phyloP scores from a whole-genome alignment of 495 filamentous ascomycete species.

The Aspergillus cristatus region DNA sequence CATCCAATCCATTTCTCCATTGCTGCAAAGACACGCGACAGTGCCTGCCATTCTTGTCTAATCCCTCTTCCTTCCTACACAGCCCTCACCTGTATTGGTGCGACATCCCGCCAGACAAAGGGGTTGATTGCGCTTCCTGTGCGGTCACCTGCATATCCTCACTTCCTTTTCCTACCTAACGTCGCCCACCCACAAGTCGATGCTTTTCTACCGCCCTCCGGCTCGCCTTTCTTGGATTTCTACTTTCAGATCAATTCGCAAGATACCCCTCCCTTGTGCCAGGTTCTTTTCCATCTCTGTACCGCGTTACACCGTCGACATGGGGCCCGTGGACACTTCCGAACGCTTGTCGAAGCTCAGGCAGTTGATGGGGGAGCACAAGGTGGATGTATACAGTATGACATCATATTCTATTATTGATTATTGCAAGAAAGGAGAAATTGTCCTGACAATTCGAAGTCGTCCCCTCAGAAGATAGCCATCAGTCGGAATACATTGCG shows the following conservation, averaged over 20 bases:
- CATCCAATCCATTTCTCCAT: too few relatives aligned
- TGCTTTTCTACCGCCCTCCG: slow-evolving; percentile 30
- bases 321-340: slow-evolving; percentile 79
- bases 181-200: slow-evolving; percentile 17
- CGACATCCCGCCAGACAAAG: slow-evolving; percentile 1
- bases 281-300: slow-evolving; percentile 31
- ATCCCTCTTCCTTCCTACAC: too few relatives aligned
- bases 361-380: slow-evolving; percentile 77
- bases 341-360: slow-evolving; percentile 67
- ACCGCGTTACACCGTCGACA: slow-evolving; percentile 44
- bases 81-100: slow-evolving; percentile 4
- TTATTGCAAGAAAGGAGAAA: too few relatives aligned
- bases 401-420: slow-evolving; percentile 7
- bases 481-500: slow-evolving; percentile 97
- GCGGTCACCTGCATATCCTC: slow-evolving; percentile 13
- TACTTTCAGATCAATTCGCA: slow-evolving; percentile 24
- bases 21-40: too few relatives aligned
- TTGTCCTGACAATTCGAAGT: slow-evolving; percentile 46
- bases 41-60: too few relatives aligned
- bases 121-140: slow-evolving; percentile 5
- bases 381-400: slow-evolving; percentile 92
- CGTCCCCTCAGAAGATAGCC: slow-evolving; percentile 93
- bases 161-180: slow-evolving; percentile 3
- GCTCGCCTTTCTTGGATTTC: slow-evolving; percentile 27
- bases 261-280: slow-evolving; percentile 15